phyloP scores from a whole-genome alignment of 345 rosid species.

The Populus alba region DNA sequence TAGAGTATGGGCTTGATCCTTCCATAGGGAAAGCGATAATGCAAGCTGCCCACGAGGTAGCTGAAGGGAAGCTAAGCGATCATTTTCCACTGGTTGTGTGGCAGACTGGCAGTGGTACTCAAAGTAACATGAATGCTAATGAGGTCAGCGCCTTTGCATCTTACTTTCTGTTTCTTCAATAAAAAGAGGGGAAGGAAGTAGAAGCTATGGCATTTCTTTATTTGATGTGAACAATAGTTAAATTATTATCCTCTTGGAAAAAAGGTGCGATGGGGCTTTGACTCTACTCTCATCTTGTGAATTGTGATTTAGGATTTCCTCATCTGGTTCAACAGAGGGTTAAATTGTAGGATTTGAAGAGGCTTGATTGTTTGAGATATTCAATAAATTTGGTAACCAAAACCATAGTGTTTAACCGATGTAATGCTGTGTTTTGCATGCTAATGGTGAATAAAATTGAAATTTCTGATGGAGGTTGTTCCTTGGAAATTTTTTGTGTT shows the following conservation, averaged over 20 bases:
- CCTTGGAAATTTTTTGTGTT: too few species aligned
- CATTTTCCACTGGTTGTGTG: conserved; percentile 91
- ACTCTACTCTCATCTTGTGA: too few species aligned
- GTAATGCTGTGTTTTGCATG: not conserved
- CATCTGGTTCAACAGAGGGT: too few species aligned
- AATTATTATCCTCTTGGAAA: too few species aligned
- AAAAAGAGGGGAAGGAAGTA: not conserved
- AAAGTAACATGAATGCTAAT: conserved; percentile 98
- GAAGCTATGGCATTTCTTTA: not conserved
- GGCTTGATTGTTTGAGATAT: too few species aligned
- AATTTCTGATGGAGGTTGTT: too few species aligned
- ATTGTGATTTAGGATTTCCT: too few species aligned
- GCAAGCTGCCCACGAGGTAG: conserved; percentile 93
- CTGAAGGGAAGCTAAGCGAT: conserved; percentile 79
- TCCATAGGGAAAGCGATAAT: conserved; percentile 79
- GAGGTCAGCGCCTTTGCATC: conserved; percentile 49
- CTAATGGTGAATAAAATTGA: too few species aligned
- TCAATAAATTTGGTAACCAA: too few species aligned
- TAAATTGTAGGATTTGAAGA: too few species aligned
- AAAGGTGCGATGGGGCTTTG: not conserved
- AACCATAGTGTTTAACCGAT: not conserved
- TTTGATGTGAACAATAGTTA: not conserved
- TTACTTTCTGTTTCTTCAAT: not conserved
- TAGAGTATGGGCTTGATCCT: conserved; percentile 92
- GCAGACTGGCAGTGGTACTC: conserved; percentile 99